Evolutionary conservation across 176 grass and related monocot species (phyloP).

Genomic region (bread wheat (Triticum aestivum)): IWGSC_CS_RefSeq_v2.1 NC_057810.1:585613683-585614182

Average conservation of each 20-base stretch:
- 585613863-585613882: not conserved
- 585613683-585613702: not conserved
- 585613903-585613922: not conserved
- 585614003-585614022: not conserved
- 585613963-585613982: not conserved
- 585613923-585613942: not conserved
- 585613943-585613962: constrained; percentile 14
- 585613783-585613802: not conserved
- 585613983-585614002: not conserved
- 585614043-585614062: not conserved
- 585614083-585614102: too few relatives aligned
- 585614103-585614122: too few relatives aligned
- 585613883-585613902: not conserved
- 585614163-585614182: not conserved
- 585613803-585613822: not conserved
- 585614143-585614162: not conserved
- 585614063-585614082: too few relatives aligned
- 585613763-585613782: not conserved
- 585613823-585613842: not conserved
- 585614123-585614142: too few relatives aligned
- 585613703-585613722: not conserved
- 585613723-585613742: not conserved
- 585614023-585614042: not conserved
- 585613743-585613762: not conserved
- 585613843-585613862: constrained; percentile 9